Conservation (phyloP, 306 rosid genomes). For the Ziziphus jujuba region DNA sequence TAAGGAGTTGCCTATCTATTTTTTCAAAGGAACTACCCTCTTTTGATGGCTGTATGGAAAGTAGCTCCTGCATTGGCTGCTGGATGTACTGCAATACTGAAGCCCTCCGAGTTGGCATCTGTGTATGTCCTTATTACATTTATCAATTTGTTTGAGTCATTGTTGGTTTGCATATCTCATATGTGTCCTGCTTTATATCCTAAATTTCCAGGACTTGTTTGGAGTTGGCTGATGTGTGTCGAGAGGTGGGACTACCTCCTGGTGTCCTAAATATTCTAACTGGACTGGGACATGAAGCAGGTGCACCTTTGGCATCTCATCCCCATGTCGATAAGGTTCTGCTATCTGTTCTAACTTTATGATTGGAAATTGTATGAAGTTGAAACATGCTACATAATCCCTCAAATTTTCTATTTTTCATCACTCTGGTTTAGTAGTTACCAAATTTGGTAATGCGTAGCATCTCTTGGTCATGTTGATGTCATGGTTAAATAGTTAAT, state of each 20-base stretch:
- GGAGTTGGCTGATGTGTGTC: conserved; percentile 79
- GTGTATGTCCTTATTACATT: conserved; percentile 52
- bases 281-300: conserved; percentile 93
- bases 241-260: conserved; percentile 80
- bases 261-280: conserved; percentile 84
- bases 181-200: conserved; percentile 9
- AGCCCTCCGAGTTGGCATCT: conserved; percentile 95
- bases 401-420: neutral
- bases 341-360: conserved; percentile 4
- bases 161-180: conserved; percentile 15
- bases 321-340: conserved; percentile 90
- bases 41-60: conserved; percentile 93
- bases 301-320: conserved; percentile 93
- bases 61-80: conserved; percentile 99
- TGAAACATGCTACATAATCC: conserved; percentile 4
- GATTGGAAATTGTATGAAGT: conserved; percentile 14
- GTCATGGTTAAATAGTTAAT: conserved; percentile 12
- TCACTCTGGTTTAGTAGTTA: neutral
- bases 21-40: conserved; percentile 80
- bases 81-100: conserved; percentile 95
- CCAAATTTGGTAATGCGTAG: neutral
- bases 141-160: conserved; percentile 20
- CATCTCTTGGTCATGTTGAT: conserved; percentile 15
- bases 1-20: conserved; percentile 21
- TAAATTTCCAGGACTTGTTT: conserved; percentile 67